phyloP scores from a whole-genome alignment of 1,284 basidiomycete species.

The Microbotryum silenes-acaulis region DNA sequence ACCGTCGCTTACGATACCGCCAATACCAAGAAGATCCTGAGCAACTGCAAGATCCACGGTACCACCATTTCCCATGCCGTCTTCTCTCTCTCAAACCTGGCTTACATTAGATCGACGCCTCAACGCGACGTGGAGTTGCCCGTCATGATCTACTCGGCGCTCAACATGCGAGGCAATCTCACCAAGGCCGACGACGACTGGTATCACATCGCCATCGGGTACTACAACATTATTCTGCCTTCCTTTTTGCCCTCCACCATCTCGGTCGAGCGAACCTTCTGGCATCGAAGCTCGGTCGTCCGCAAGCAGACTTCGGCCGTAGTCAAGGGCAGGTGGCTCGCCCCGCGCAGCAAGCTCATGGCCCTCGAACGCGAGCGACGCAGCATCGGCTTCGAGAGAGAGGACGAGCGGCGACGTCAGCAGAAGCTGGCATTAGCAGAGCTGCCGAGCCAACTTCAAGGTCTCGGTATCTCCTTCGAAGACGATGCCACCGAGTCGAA shows the following conservation, averaged over 20 bases:
- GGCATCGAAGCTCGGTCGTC: conserved; percentile 61
- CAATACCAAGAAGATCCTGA: conserved; percentile 49
- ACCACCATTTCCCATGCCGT: conserved; percentile 66
- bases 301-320: conserved; percentile 57
- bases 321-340: conserved; percentile 55
- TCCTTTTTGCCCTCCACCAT: conserved; percentile 47
- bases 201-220: conserved; percentile 68
- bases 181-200: conserved; percentile 44
- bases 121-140: conserved; percentile 46
- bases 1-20: conserved; percentile 53
- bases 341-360: conserved; percentile 56
- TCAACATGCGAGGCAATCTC: conserved; percentile 62
- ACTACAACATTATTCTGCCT: conserved; percentile 65
- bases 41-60: conserved; percentile 57
- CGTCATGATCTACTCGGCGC: conserved; percentile 67
- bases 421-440: background rate
- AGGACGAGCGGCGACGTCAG: conserved; percentile 51
- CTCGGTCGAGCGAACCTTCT: conserved; percentile 48
- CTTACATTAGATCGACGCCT: conserved; percentile 50
- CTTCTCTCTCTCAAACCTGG: conserved; percentile 65
- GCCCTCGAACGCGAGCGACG: conserved; percentile 54
- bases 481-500: background rate
- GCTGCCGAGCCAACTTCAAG: background rate
- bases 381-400: conserved; percentile 57
- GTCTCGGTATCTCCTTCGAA: conserved; percentile 8